Conservation (phyloP, 148 eudicot genomes). For the Drosera capensis region DNA sequence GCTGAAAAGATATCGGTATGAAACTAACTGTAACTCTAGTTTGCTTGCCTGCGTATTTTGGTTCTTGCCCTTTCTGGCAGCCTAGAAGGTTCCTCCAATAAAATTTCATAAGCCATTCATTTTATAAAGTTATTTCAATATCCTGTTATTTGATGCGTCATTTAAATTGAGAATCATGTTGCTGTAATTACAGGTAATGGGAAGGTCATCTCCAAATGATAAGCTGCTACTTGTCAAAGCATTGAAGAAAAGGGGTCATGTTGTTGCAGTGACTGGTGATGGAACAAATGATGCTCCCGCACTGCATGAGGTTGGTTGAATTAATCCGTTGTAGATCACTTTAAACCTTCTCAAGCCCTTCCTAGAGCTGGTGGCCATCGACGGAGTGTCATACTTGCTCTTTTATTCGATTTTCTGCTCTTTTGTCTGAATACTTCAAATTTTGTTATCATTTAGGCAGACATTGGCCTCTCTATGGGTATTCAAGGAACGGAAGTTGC, state of each 20-base stretch:
- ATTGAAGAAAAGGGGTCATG: conserved; percentile 18
- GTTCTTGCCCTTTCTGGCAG: not conserved
- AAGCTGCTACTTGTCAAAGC: conserved; percentile 22
- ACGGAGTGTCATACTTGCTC: not conserved
- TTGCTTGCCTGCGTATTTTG: not conserved
- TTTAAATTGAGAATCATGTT: too few relatives aligned
- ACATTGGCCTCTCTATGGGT: conserved; percentile 40
- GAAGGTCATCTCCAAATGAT: conserved; percentile 28
- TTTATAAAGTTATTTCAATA: not conserved
- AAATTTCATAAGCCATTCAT: not conserved
- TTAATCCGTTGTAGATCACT: not conserved
- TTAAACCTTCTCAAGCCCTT: not conserved
- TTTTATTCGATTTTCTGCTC: not conserved
- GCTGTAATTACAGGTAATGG: conserved; percentile 36
- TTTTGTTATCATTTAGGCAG: conserved; percentile 13
- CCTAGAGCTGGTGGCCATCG: not conserved
- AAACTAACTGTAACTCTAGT: not conserved
- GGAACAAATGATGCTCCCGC: conserved; percentile 29
- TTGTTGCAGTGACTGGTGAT: conserved; percentile 24
- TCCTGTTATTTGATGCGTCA: not conserved
- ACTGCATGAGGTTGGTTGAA: conserved; percentile 14
- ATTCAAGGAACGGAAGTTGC: conserved; percentile 42
- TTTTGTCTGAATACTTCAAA: not conserved
- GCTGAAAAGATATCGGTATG: conserved; percentile 7
- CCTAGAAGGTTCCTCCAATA: not conserved